Base-by-base conservation (phyloP, 108 stramenopile species). In the Heterococcus sp. region DNA sequence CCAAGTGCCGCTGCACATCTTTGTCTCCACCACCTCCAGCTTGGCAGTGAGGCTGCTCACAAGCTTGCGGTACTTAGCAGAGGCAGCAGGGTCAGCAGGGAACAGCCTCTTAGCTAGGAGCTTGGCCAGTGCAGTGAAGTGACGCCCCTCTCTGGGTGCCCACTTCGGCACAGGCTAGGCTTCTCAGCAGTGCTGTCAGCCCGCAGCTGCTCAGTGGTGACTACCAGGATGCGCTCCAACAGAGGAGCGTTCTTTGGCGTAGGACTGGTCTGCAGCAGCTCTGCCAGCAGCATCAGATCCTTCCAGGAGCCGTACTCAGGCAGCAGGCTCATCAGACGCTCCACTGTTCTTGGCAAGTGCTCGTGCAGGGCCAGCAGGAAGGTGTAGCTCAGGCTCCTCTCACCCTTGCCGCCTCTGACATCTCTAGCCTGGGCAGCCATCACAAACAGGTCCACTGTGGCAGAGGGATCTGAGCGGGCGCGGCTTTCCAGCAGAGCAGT, bases 1-100 rank as follows among this genome's bases (percentile, higher is more conserved):
- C 33, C 65, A 83, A 14, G 33, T 21, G 1, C 85, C 32, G 29
- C 68, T 75, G 38, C 75, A 72, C 80, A 87, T 73, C 21, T 80
- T 38, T 0, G 87, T 84, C 63, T 89, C 89, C 32, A 76, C 81
- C 1, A 82, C 66, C 37, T 81, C 84, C 21, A 89, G 74, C 14
- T n/a, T 38, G 1, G 46, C 28, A 11, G 70, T 77, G 38, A 89
- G 68, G 58, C 27, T 33, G 4, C 70, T 33, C 14, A 87, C 58
- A 1, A 39, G 1, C 39, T 85, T 73, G 21, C 89, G 86, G 65
- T 87, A 89, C 26, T 33, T 30, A 1, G 14, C 68, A 71, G 69
- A 65, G 2, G 38, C 30, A 29, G 0, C n/a, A 11, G 77, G 78
- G 32, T 83, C 65, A 73, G 21, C 35, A 14, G 78, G 78, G 32